Conservation (phyloP, 73 alveolate genomes). For the Paramecium caudatum region DNA sequence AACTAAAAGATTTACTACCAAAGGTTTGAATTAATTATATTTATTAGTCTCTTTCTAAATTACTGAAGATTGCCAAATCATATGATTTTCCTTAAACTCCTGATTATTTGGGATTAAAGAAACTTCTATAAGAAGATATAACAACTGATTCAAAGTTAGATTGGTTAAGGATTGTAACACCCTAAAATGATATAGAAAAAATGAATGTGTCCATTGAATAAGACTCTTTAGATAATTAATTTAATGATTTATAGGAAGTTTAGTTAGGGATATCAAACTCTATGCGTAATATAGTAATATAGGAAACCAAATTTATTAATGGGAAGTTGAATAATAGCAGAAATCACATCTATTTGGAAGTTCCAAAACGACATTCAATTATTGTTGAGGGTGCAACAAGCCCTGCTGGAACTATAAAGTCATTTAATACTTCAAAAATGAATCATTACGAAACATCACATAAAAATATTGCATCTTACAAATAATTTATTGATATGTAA, state of each 20-base stretch:
- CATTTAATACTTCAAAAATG: constrained; percentile 49
- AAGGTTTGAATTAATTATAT: not conserved
- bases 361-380: constrained; percentile 23
- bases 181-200: not conserved
- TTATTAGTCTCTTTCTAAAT: not conserved
- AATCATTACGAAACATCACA: constrained; percentile 33
- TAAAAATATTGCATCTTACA: constrained; percentile 41
- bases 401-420: constrained; percentile 37
- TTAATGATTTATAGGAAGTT: not conserved
- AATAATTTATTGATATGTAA: not conserved
- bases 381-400: constrained; percentile 26
- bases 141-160: not conserved
- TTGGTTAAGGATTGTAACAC: constrained; percentile 1
- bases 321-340: constrained; percentile 36
- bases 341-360: constrained; percentile 8
- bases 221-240: not conserved
- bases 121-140: constrained; percentile 38
- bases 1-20: not conserved
- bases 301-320: constrained; percentile 51
- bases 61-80: constrained; percentile 13
- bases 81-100: not conserved
- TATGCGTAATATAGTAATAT: constrained; percentile 10
- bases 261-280: constrained; percentile 30
- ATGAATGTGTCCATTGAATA: constrained; percentile 63
- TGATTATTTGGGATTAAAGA: not conserved